phyloP scores from a whole-genome alignment of 306 rosid genomes.

The Fagus crenata region DNA sequence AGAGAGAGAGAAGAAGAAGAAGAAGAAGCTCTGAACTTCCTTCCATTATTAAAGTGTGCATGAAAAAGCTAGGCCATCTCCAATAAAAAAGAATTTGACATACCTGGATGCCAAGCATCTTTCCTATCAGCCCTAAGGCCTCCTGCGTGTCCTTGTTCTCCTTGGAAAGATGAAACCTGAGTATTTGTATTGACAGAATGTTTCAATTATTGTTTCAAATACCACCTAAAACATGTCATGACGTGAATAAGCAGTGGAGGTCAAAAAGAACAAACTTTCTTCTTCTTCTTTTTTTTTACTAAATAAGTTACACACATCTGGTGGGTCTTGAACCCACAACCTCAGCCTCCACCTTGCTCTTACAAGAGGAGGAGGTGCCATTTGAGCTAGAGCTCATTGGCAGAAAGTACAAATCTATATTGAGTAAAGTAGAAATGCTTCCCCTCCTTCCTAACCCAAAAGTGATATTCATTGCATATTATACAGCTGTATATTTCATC shows the following conservation, averaged over 20 bases:
- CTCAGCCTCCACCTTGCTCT: too few relatives aligned
- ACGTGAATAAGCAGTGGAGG: not conserved
- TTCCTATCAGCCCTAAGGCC: slow-evolving; percentile 78
- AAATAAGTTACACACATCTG: too few relatives aligned
- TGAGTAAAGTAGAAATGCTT: not conserved
- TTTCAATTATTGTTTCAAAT: slow-evolving; percentile 19
- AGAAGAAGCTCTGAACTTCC: not conserved
- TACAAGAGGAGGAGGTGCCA: too few relatives aligned
- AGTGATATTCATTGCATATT: not conserved
- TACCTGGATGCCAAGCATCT: slow-evolving; percentile 93
- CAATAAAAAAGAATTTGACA: slow-evolving; percentile 20
- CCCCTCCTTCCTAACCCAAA: not conserved
- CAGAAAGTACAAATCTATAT: not conserved
- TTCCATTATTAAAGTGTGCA: slow-evolving; percentile 1
- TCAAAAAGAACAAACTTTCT: not conserved
- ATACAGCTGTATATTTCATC: not conserved
- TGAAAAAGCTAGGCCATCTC: not conserved
- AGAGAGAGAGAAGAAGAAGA: not conserved
- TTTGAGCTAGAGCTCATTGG: too few relatives aligned
- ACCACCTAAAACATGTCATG: slow-evolving; percentile 22
- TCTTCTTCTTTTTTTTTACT: too few relatives aligned
- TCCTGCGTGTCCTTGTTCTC: slow-evolving; percentile 98
- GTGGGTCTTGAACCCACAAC: too few relatives aligned
- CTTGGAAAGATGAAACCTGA: slow-evolving; percentile 88
- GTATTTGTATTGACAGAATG: slow-evolving; percentile 22